Base-by-base conservation (phyloP, 495 filamentous ascomycete genomes). In the Pyrenula massariospora region DNA sequence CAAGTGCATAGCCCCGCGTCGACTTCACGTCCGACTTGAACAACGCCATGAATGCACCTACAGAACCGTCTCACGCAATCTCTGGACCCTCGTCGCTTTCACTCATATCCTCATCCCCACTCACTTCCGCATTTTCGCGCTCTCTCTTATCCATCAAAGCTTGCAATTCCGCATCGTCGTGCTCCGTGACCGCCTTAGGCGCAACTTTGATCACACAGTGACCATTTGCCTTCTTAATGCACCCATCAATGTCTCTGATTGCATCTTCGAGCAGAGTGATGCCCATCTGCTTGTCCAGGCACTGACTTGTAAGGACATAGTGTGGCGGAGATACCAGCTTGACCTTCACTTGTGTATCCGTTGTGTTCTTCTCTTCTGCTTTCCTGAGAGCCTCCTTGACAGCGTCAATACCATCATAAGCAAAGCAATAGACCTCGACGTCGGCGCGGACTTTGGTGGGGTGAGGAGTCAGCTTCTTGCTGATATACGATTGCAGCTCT, bases 141-240 rank as follows among this genome's bases (percentile, higher is more conserved):
- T 95, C 93, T 59, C 90, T 84, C 84, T 96, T 97, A 77, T 97
- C 93, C 93, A 98, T 98, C 57, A 98, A 78, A 50, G 92, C 94
- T 70, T 95, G 88, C 62, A 98, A 75, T 66, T 95, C 90, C 22
- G 92, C 93, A 72, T 98, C 93, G 66, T 98, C 93, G 63, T 89
- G 92, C 80, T 97, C 93, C 2, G 92, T 97, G 57, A 97, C 94
- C 15, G 93, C 93, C 83, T 97, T 97, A 48, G 93, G 93, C 59
- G 89, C 92, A 94, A 98, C 97, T 78, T 88, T 91, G 55, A 94
- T 86, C 25, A 85, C 78, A 63, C 90, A 90, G 62, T 78, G 82
- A 36, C 93, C 93, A 19, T 86, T 86, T 1, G 84, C 77, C 15
- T 67, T 73, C 58, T 79, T 77, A 68, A 98, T 98, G 64, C 80